Evolutionary conservation across 164 flowering plant species (phyloP).

Genomic region (Vitis labrusca): DNA sequence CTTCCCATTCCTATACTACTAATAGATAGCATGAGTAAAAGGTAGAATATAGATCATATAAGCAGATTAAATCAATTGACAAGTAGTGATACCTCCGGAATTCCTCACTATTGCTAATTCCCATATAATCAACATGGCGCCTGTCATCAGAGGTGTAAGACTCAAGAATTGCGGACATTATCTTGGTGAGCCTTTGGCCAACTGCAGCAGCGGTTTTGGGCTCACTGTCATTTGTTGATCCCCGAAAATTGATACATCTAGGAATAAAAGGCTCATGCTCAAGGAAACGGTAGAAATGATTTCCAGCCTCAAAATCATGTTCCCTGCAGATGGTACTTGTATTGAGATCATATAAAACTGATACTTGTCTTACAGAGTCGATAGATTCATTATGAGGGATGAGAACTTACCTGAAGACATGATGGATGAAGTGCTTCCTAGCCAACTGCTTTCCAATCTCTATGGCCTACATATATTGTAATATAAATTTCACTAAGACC

Average conservation of each 20-base stretch:
- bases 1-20: no score
- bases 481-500: not conserved
- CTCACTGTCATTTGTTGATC: conserved; percentile 61
- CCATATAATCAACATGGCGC: conserved; percentile 58
- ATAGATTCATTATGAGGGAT: no score
- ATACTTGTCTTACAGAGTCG: not conserved
- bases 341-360: not conserved
- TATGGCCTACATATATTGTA: conserved; percentile 50
- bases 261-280: conserved; percentile 85
- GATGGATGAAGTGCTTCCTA: conserved; percentile 83
- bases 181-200: conserved; percentile 56
- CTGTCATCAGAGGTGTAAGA: conserved; percentile 82
- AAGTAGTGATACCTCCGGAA: conserved; percentile 66
- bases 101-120: conserved; percentile 85
- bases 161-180: conserved; percentile 89
- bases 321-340: conserved; percentile 38
- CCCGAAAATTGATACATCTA: conserved; percentile 74
- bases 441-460: conserved; percentile 73
- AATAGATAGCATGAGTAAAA: no score
- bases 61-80: not conserved
- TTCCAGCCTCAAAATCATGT: conserved; percentile 84
- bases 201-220: conserved; percentile 61
- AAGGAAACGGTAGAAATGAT: conserved; percentile 79
- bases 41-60: no score
- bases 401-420: conserved; percentile 67